Evolutionary conservation across 805 yeast genomes (phyloP).

Genomic region (Hanseniaspora hatyaiensis): DNA sequence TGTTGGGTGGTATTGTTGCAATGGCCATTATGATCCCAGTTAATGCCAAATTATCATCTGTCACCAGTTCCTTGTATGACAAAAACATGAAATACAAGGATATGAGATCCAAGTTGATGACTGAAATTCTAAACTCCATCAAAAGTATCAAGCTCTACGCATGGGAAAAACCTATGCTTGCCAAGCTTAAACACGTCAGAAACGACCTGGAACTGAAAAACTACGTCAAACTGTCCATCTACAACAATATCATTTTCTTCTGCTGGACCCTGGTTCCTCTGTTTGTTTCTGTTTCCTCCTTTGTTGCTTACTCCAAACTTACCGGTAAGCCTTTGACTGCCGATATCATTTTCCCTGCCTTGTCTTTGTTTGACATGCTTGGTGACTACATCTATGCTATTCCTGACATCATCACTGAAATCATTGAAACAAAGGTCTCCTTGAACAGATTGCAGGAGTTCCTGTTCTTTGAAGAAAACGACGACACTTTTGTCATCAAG

Average conservation of each 20-base stretch:
- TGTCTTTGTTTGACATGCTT: conserved; percentile 47
- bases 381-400: conserved; percentile 48
- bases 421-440: conserved; percentile 51
- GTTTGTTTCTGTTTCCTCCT: conserved; percentile 50
- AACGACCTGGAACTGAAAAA: conserved; percentile 47
- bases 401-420: conserved; percentile 45
- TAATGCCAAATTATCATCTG: conserved; percentile 39
- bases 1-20: conserved; percentile 44
- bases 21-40: conserved; percentile 49
- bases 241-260: conserved; percentile 39
- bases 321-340: conserved; percentile 46
- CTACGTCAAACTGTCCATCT: conserved; percentile 38
- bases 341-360: conserved; percentile 58
- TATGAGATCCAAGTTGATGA: conserved; percentile 44
- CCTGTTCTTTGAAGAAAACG: conserved; percentile 38
- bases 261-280: conserved; percentile 58
- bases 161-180: conserved; percentile 57
- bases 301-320: conserved; percentile 41
- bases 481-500: conserved; percentile 29
- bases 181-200: conserved; percentile 41
- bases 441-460: conserved; percentile 42
- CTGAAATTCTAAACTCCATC: conserved; percentile 48
- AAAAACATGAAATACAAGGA: conserved; percentile 55
- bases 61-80: conserved; percentile 37
- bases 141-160: conserved; percentile 57